Conservation (phyloP, 768 basidiomycete species). For the Baorangia bicolor region DNA sequence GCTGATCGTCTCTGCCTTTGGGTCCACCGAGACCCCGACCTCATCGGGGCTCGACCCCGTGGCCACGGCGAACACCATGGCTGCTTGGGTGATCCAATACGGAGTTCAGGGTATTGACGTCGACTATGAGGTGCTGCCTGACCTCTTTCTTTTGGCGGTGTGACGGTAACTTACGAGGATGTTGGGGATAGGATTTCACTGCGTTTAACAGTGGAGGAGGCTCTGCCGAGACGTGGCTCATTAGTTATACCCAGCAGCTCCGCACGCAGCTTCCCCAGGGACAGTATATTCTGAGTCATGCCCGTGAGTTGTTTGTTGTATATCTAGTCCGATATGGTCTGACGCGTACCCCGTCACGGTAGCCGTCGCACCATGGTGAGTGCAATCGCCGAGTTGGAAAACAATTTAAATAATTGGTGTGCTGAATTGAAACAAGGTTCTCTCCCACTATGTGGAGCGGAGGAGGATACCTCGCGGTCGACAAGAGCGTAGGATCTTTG, state of each 20-base stretch:
- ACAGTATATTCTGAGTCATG: conserved; percentile 36
- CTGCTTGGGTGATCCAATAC: conserved; percentile 47
- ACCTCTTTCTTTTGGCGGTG: not conserved
- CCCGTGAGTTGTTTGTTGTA: conserved; percentile 27
- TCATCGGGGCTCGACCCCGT: conserved; percentile 40
- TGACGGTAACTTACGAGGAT: not conserved
- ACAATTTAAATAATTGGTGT: not conserved
- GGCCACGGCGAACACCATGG: conserved; percentile 42
- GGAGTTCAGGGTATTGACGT: conserved; percentile 51
- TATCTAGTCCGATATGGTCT: not conserved
- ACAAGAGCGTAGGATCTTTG: conserved; percentile 37
- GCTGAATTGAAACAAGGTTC: conserved; percentile 15
- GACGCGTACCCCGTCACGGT: not conserved
- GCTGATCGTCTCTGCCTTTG: conserved; percentile 56
- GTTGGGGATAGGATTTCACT: conserved; percentile 28
- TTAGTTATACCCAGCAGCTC: conserved; percentile 33
- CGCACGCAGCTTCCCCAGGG: conserved; percentile 33
- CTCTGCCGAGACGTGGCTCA: conserved; percentile 37
- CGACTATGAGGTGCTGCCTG: conserved; percentile 45
- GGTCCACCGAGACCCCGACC: conserved; percentile 43
- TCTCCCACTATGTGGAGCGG: conserved; percentile 20
- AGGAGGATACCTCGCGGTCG: conserved; percentile 42
- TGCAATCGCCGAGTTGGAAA: not conserved
- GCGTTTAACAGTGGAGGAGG: conserved; percentile 39
- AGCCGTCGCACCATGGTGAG: conserved; percentile 27